A percentile compares a stretch with the other conserved stretches of the same genome.
Conservation (phyloP, 495 filamentous ascomycete genomes). For the Aspergillus hancockii region DNA sequence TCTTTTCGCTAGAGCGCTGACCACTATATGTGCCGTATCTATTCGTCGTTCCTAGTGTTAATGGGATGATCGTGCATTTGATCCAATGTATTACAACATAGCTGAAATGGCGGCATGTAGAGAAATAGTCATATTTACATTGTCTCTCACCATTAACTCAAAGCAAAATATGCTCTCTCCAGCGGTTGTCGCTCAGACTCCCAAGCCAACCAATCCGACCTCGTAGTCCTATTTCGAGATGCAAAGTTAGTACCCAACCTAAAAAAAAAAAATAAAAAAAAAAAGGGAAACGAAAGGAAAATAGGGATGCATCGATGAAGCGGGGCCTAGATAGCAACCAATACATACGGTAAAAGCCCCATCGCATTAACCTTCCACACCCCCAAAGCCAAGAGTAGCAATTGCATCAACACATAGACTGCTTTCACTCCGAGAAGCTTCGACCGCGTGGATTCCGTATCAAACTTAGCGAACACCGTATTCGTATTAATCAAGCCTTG, state of each 20-base stretch:
- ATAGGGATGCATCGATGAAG: not conserved
- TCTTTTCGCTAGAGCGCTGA: no score
- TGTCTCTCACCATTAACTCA: constrained; percentile 30
- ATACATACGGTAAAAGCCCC: constrained; percentile 85
- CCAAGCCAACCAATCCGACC: constrained; percentile 96
- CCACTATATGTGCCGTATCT: no score
- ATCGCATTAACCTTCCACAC: constrained; percentile 97
- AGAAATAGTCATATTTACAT: not conserved
- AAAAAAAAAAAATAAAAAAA: not conserved
- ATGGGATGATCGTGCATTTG: not conserved
- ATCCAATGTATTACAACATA: not conserved
- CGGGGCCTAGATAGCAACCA: no score
- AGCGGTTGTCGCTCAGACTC: constrained; percentile 76
- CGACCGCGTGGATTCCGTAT: constrained; percentile 73
- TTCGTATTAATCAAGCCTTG: constrained; percentile 78
- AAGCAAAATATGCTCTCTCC: constrained; percentile 63
- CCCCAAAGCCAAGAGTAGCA: constrained; percentile 78
- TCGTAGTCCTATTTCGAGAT: constrained; percentile 66
- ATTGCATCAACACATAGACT: constrained; percentile 84
- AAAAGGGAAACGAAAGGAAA: no score
- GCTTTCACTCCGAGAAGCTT: constrained; percentile 79
- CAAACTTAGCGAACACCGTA: constrained; percentile 81
- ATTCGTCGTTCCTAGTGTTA: not conserved
- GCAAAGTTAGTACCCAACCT: constrained; percentile 11
- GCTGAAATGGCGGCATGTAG: not conserved